Evolutionary conservation across 768 basidiomycete species (phyloP), one percentile per base, ranked within the genome.

Genomic region (Boletus pseudopeckii): DNA sequence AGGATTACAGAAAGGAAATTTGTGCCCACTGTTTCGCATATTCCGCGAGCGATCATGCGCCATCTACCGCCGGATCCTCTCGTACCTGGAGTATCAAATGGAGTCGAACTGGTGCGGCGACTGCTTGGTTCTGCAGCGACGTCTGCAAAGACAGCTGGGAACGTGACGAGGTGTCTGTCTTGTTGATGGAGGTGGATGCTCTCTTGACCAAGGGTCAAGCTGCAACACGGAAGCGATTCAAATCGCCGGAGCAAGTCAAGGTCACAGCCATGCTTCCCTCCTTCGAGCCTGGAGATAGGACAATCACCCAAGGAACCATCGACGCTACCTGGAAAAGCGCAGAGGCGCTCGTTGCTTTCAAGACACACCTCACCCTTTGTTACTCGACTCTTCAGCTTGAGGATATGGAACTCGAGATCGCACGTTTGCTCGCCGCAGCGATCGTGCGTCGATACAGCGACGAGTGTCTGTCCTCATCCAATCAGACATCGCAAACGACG

Each of bases 11-110:
- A 38, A 83, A 80, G 64, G 85, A 86, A 64, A 83, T 85, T 44
- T 88, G 85, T 59, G 80, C 77, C 10, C 71, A 79, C 62, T 88
- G 86, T 67, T 86, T 84, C 63, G 75, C 77, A 37, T 86, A 86
- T 62, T 75, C 80, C 24, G 68, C 64, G 22, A 62, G 71, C 52
- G 69, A 70, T 47, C 45, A 64, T 17, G 56, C 52, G 1, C 55
- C 54, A 13, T 52, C 36, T 13, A 52, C 40, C n/a, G 59, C 67
- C 32, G 44, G 48, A 32, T 22, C 53, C 18, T 65, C 67, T 43
- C 69, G 68, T 70, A 72, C 55, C 63, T 84, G 83, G 83, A 75
- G 63, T 38, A 60, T 77, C 59, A 74, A 70, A 52, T 66, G 71
- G 54, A 63, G 49, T 46, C 60, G 41, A 42, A 66, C 65, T 18